Base-by-base conservation (phyloP, 2,329 filamentous ascomycete species). In the Neonectria magnoliae region DNA sequence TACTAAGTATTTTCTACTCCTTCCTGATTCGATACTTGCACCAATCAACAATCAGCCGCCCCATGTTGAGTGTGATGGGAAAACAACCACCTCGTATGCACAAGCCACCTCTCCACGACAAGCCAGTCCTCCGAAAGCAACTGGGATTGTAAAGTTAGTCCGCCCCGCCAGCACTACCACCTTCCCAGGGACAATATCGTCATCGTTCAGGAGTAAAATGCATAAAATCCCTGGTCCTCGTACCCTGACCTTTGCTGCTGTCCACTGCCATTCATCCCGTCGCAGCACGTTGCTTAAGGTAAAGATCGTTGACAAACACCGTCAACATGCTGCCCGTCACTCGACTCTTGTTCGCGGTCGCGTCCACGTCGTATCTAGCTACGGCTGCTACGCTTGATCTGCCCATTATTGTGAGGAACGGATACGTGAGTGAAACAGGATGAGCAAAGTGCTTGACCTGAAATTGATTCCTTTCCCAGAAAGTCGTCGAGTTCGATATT, bases 361-460 rank as follows among this genome's bases (percentile, higher is more conserved):
- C 33, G 13, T 48, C 25, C 16, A 42, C 54, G 5, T 59, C 50
- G 2, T 59, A 45, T 22, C 16, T 62, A 27, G 48, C 59, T 22
- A 50, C 25, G 3, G 53, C 54, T 27, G 55, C 54, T 3, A 61
- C 55, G 7, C 58, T 68, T 16, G 67, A 68, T 50, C 14, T 68
- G 56, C 65, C 65, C 29, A 63, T 68, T n/a, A 52, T 50, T n/a
- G 45, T 52, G 2, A 14, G 63, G 8, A 65, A 68, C 14, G 54
- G 65, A 48, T 68, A 68, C 22, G 67, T 68, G 38, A 42, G 65
- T 60, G 25, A 25, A 33, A n/a, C 10, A 11, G 25, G 13, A 7
- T 7, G 9, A 29, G 25, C 16, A 4, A n/a, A 48, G 14, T 8
- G 47, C 6, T 20, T 22, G 42, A 3, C 7, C 29, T 47, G n/a